Evolutionary conservation across 169 alveolate genomes (phyloP), one percentile per base, ranked within the genome.

Genomic region (Cryptosporidium bovis): DNA sequence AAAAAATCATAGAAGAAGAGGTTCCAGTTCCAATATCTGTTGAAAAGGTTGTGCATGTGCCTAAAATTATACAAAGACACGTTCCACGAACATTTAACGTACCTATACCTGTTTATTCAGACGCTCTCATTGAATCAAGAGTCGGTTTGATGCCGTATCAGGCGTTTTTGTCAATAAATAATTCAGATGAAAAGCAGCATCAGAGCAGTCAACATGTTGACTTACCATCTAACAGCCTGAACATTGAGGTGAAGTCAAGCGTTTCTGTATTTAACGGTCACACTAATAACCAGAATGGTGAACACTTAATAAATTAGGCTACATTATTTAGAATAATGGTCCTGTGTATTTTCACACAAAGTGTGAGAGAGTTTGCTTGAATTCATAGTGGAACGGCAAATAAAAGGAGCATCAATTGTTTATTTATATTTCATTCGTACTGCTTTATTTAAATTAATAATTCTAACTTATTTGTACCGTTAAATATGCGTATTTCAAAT

Each of bases 31-130:
- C 87, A 7, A 77, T 77, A 60, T 56, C 71, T 15, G 87, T 77
- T 24, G 87, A 77, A 56, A 77, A 77, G 20, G 87, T 77, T 33
- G 87, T 77, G 6, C 87, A 77, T 62, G 71, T 77, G 3, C 87
- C 87, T 34, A 77, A 62, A 77, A 77, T 77, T n/a, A 77, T 77
- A 44, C 87, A 77, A 40, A 55, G 87, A n/a, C 87, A 77, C 64
- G 87, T 77, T 15, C 87, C 87, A 10, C 87, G 87, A 12, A 56
- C 87, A 60, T 56, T 77, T 44, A 77, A 77, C 64, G 71, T 77
- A 2, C 87, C 87, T 20, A 77, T 77, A 60, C 87, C 87, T 3
- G 87, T 77, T 29, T 77, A 77, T 29, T 77, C 87, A 24, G 87
- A 77, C 40, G 87, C 87, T 20, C 31, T 77, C 16, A 77, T 77